phyloP scores from a whole-genome alignment of 495 filamentous ascomycete genomes.

The Lepidopterella palustris region DNA sequence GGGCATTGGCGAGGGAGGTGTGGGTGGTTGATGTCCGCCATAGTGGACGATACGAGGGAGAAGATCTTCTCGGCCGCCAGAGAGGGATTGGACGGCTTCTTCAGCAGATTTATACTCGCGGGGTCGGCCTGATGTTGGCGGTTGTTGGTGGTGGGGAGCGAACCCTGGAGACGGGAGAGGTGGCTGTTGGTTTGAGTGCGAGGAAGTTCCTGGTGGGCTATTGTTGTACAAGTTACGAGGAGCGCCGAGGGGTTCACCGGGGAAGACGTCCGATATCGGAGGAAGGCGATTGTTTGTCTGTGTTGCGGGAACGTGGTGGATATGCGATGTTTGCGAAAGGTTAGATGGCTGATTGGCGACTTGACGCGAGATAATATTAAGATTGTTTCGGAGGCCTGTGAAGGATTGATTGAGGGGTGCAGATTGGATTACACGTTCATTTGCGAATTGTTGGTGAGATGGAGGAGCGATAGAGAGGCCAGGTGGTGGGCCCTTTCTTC shows the following conservation, averaged over 20 bases:
- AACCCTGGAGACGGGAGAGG: conserved; percentile 75
- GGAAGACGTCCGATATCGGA: conserved; percentile 91
- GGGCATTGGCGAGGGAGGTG: conserved; percentile 75
- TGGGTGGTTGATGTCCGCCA: conserved; percentile 81
- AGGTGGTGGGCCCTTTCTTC: conserved; percentile 72
- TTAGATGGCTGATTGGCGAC: conserved; percentile 79
- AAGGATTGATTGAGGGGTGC: conserved; percentile 94
- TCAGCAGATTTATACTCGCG: conserved; percentile 94
- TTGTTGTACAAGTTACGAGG: conserved; percentile 40
- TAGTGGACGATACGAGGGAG: conserved; percentile 93
- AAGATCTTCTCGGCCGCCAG: conserved; percentile 84
- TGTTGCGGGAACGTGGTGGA: conserved; percentile 81
- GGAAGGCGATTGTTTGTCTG: conserved; percentile 91
- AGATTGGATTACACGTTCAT: conserved; percentile 94
- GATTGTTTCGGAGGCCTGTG: conserved; percentile 73
- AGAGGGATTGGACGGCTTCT: conserved; percentile 82
- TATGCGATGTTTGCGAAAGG: conserved; percentile 79
- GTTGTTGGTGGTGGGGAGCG: conserved; percentile 41
- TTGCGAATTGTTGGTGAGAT: conserved; percentile 89
- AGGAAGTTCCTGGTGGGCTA: conserved; percentile 52
- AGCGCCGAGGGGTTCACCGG: conserved; percentile 67
- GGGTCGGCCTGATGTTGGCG: conserved; percentile 44
- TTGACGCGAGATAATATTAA: conserved; percentile 75
- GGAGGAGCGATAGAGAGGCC: conserved; percentile 94
- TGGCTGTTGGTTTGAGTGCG: conserved; percentile 59